Evolutionary conservation across 2,329 filamentous ascomycete species (phyloP).

Genomic region (Tricladium varicosporioides): DNA sequence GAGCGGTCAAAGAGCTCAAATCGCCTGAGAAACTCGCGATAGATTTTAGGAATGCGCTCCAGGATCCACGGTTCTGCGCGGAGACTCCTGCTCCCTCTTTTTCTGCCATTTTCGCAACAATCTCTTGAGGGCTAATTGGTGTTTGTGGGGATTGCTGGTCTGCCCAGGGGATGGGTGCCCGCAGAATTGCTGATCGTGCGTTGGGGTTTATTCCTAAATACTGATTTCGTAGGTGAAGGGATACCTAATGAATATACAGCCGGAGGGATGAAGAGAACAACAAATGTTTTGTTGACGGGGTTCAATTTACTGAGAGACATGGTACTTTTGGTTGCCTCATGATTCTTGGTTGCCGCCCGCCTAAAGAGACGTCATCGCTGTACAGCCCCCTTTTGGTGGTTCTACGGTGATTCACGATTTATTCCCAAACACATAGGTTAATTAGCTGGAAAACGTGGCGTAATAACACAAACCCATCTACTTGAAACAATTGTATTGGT

Average conservation of each 20-base stretch:
- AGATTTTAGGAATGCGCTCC: slow-evolving; percentile 46
- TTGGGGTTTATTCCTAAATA: not conserved
- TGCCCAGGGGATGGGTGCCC: slow-evolving; percentile 4
- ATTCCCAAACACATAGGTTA: too few relatives aligned
- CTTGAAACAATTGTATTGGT: too few relatives aligned
- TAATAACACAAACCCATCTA: too few relatives aligned
- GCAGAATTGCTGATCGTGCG: not conserved
- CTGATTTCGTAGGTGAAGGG: not conserved
- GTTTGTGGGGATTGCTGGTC: slow-evolving; percentile 1
- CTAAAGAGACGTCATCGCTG: slow-evolving; percentile 4
- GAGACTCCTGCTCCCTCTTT: slow-evolving; percentile 32
- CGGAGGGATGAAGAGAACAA: not conserved
- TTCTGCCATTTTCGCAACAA: slow-evolving; percentile 27
- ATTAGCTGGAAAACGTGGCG: too few relatives aligned
- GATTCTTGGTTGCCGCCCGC: slow-evolving; percentile 2
- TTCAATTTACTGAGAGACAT: not conserved
- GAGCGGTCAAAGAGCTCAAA: slow-evolving; percentile 75
- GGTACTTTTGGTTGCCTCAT: not conserved
- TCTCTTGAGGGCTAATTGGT: slow-evolving; percentile 5
- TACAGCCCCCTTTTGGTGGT: too few relatives aligned
- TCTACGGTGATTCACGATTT: too few relatives aligned
- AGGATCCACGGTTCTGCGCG: slow-evolving; percentile 32
- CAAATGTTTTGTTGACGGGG: not conserved
- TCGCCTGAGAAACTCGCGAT: slow-evolving; percentile 82
- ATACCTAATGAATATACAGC: not conserved